A percentile compares a stretch with the other conserved stretches of the same genome.
Conservation (phyloP, 306 rosid species). For the Hippophae gyantsensis region DNA sequence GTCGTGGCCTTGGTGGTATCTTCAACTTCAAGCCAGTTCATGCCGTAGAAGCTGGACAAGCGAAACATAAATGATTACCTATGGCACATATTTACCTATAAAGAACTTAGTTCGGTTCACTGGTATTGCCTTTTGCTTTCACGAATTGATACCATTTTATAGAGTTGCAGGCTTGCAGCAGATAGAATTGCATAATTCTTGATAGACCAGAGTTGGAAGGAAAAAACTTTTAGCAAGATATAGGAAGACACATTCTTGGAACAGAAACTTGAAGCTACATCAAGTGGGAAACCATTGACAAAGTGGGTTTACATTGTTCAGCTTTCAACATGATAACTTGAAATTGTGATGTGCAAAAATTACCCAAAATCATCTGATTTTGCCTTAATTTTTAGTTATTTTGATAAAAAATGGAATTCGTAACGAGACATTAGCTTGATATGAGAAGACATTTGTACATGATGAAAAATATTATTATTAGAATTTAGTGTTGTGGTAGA, state of each 20-base stretch:
- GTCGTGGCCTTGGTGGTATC: conserved; percentile 38
- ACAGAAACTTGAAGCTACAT: background rate
- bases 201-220: background rate
- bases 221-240: no score
- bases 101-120: conserved; percentile 1
- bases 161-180: background rate
- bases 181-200: background rate
- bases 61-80: conserved; percentile 15
- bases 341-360: no score
- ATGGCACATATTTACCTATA: background rate
- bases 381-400: no score
- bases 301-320: background rate
- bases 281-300: background rate
- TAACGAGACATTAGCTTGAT: no score
- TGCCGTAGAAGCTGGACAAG: conserved; percentile 17
- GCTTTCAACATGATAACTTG: no score
- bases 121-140: background rate
- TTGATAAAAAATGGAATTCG: no score
- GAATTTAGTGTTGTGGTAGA: no score
- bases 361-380: no score
- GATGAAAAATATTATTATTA: no score
- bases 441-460: no score
- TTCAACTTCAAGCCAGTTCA: conserved; percentile 30
- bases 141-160: no score
- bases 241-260: background rate